Evolutionary conservation across 192 early-diverging fungal species (phyloP).

Genomic region (Linnemannia hyalina): DNA sequence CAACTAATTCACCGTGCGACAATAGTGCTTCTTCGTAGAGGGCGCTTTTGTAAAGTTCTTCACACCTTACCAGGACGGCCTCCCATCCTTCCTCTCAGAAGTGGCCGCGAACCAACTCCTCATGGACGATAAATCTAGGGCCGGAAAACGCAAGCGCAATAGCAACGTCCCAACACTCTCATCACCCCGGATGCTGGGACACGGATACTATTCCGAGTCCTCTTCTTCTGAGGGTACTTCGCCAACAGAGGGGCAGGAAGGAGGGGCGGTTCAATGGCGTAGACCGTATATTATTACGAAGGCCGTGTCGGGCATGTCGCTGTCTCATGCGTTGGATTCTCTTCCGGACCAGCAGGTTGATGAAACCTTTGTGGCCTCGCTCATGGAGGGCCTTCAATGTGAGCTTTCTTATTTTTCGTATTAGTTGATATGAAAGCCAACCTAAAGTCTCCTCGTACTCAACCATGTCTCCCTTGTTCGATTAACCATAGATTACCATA

Average conservation of each 20-base stretch:
- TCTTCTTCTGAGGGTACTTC: too few relatives aligned
- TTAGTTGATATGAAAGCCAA: not conserved
- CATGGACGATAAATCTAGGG: not conserved
- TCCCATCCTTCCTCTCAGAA: slow-evolving; percentile 26
- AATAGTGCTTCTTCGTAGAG: slow-evolving; percentile 43
- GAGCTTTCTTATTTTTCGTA: not conserved
- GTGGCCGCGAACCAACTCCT: slow-evolving; percentile 21
- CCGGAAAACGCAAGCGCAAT: not conserved
- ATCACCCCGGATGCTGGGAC: slow-evolving; percentile 38
- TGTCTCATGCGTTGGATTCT: not conserved
- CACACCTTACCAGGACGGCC: slow-evolving; percentile 43
- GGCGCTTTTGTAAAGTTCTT: slow-evolving; percentile 53
- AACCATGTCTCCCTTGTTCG: not conserved
- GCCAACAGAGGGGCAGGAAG: not conserved
- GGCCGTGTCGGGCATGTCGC: not conserved
- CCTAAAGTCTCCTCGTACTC: not conserved
- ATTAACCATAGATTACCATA: not conserved
- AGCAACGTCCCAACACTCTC: not conserved
- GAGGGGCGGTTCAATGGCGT: slow-evolving; percentile 18
- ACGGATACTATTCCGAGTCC: slow-evolving; percentile 33
- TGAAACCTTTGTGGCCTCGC: not conserved
- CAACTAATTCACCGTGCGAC: not conserved
- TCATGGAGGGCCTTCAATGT: not conserved
- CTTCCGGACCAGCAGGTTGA: not conserved
- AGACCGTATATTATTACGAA: slow-evolving; percentile 55